A percentile compares a stretch with the other conserved stretches of the same genome.
Conservation (phyloP, 176 grass and related monocot species). For the Phyllostachys edulis region DNA sequence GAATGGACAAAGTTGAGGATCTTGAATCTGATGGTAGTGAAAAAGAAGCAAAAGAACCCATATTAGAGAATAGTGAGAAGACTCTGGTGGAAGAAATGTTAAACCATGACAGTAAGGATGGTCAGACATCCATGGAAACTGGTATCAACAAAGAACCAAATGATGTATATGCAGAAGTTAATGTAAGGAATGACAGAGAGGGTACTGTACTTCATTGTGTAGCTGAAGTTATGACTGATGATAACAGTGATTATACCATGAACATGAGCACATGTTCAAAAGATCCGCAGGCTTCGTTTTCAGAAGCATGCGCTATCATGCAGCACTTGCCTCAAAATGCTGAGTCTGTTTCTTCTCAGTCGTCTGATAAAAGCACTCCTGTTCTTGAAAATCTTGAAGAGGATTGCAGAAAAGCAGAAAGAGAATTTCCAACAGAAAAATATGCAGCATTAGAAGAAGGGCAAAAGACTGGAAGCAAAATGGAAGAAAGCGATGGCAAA, state of each 20-base stretch:
- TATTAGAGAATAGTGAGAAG: slow-evolving; percentile 32
- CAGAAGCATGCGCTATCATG: slow-evolving; percentile 30
- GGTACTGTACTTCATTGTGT: slow-evolving; percentile 30
- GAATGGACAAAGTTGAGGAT: slow-evolving; percentile 1
- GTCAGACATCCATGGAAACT: slow-evolving; percentile 15
- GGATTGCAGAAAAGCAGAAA: slow-evolving; percentile 29
- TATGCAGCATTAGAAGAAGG: slow-evolving; percentile 25
- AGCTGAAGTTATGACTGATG: slow-evolving; percentile 34
- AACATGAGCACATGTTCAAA: slow-evolving; percentile 22
- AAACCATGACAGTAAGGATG: slow-evolving; percentile 27
- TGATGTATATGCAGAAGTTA: slow-evolving; percentile 35
- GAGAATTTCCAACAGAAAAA: neutral
- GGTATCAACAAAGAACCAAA: neutral
- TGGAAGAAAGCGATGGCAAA: slow-evolving; percentile 34
- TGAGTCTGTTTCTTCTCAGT: neutral
- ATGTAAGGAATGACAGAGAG: slow-evolving; percentile 27
- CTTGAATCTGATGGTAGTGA: slow-evolving; percentile 11
- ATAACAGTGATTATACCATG: slow-evolving; percentile 7
- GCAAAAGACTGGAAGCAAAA: slow-evolving; percentile 5
- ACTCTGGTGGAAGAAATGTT: slow-evolving; percentile 23
- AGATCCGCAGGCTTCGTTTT: slow-evolving; percentile 32
- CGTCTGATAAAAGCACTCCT: slow-evolving; percentile 26
- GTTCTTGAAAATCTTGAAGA: slow-evolving; percentile 31
- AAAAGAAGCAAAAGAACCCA: slow-evolving; percentile 29
- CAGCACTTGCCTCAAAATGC: slow-evolving; percentile 29